phyloP scores from a whole-genome alignment of 208 protist genomes.

The Acanthamoeba triangularis region DNA sequence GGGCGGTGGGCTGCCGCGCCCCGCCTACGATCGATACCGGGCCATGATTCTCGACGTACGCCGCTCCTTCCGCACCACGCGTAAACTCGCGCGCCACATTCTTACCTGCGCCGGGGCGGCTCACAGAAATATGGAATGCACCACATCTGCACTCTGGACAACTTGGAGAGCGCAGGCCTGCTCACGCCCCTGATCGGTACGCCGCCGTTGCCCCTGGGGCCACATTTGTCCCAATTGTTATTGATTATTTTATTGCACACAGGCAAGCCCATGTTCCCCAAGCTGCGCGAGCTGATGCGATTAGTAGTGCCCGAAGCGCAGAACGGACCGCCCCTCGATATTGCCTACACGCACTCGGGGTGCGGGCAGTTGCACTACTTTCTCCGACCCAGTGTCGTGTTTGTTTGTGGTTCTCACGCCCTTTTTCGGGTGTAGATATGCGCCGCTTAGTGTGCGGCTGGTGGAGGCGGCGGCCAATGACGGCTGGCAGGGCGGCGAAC shows the following conservation, averaged over 20 bases:
- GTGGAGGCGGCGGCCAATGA: slow-evolving; percentile 25
- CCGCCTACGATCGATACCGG: slow-evolving; percentile 9
- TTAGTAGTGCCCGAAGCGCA: slow-evolving; percentile 1
- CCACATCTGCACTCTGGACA: slow-evolving; percentile 7
- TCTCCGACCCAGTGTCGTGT: not conserved
- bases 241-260: not conserved
- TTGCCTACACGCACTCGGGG: slow-evolving; percentile 32
- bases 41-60: not conserved
- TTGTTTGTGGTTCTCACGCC: not conserved
- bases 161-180: not conserved
- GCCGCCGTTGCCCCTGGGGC: not conserved
- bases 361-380: not conserved
- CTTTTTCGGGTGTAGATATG: not conserved
- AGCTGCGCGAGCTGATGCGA: slow-evolving; percentile 48
- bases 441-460: not conserved
- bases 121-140: slow-evolving; percentile 28
- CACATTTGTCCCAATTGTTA: no score
- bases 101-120: no score
- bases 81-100: no score
- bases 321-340: not conserved
- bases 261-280: slow-evolving; percentile 35
- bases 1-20: not conserved
- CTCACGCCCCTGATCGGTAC: not conserved
- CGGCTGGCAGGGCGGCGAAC: slow-evolving; percentile 27
- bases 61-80: not conserved